Evolutionary conservation across 345 rosid species (phyloP).

Genomic region (Eucalyptus regnans): DNA sequence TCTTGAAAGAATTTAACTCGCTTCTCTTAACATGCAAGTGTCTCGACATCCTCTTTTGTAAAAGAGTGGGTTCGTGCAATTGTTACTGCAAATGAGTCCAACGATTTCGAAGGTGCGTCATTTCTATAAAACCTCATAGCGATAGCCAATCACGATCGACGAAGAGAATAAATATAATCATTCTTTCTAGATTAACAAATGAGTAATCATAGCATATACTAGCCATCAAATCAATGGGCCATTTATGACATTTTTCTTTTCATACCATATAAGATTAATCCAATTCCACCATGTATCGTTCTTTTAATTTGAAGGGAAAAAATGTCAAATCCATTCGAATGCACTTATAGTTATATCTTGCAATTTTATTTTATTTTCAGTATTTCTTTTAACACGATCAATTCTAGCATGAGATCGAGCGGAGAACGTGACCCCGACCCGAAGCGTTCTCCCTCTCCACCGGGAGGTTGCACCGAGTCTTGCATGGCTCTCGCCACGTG

Average conservation of each 20-base stretch:
- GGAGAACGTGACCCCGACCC: not conserved
- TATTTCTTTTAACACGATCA: not conserved
- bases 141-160: fast-evolving
- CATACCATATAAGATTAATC: not conserved
- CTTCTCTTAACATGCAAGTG: not conserved
- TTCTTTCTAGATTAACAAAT: fast-evolving
- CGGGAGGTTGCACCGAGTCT: not conserved
- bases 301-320: not conserved
- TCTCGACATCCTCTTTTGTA: too few species aligned
- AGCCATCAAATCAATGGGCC: not conserved
- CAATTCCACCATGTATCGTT: not conserved
- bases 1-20: not conserved
- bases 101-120: too few species aligned
- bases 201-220: not conserved
- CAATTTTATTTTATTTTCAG: not conserved
- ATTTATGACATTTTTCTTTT: not conserved
- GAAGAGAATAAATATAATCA: not conserved
- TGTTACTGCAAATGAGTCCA: not conserved
- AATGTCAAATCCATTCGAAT: not conserved
- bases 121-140: too few species aligned
- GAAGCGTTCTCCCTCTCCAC: not conserved
- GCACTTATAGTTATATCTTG: not conserved
- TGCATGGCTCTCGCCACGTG: constrained; percentile 39
- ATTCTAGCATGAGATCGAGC: not conserved
- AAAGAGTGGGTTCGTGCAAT: fast-evolving